phyloP scores from a whole-genome alignment of 371 early-diverging fungal genomes.

The Rhizopus sp. region DNA sequence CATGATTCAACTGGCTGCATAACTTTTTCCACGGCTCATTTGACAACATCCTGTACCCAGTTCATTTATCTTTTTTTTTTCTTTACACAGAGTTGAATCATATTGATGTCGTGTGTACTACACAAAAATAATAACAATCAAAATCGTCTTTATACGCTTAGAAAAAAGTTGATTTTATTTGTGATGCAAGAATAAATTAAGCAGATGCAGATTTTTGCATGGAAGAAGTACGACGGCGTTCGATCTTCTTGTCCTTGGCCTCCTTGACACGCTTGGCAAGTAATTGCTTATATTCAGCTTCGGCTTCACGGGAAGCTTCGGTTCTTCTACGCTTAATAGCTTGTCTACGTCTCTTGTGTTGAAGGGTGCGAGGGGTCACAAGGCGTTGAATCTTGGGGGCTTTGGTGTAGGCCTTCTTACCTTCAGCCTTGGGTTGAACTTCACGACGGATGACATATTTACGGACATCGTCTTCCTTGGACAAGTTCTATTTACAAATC shows the following conservation, averaged over 20 bases:
- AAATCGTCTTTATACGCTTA: not conserved
- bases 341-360: conserved; percentile 88
- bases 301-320: conserved; percentile 84
- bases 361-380: conserved; percentile 94
- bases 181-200: conserved; percentile 18
- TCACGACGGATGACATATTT: conserved; percentile 98
- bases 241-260: conserved; percentile 74
- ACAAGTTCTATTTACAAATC: conserved; percentile 58
- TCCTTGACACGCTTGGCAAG: conserved; percentile 94
- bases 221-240: conserved; percentile 68
- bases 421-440: conserved; percentile 84
- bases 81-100: not conserved
- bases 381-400: conserved; percentile 97
- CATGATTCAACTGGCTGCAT: no score
- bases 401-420: conserved; percentile 94
- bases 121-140: not conserved
- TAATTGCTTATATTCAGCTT: conserved; percentile 91
- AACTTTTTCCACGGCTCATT: no score
- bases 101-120: no score
- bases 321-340: conserved; percentile 85
- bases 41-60: no score
- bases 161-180: not conserved
- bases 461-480: conserved; percentile 97
- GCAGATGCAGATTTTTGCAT: conserved; percentile 59
- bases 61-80: no score